Evolutionary conservation across 2,329 filamentous ascomycete species (phyloP), one percentile per base, ranked within the genome.

Genomic region (Pestalotiopsis sp.): DNA sequence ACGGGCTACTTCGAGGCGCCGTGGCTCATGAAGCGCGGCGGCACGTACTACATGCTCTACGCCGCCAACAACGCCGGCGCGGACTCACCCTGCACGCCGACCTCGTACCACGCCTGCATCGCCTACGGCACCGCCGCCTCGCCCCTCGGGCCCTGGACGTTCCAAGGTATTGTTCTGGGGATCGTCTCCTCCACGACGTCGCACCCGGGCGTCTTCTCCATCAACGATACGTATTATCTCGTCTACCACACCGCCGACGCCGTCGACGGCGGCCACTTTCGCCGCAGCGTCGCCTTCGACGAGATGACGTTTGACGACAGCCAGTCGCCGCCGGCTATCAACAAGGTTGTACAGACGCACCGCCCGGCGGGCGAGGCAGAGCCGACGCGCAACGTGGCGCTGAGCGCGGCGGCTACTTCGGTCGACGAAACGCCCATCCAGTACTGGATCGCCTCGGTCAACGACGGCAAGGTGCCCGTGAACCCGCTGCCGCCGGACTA

Each of bases 21-120:
- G 0, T 82, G 80, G 80, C 69, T 82, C 7, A 79, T 79, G 67
- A 80, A 79, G 72, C 75, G 77, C 0, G 73, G 73, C 1, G 67
- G 67, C 4, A 80, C 79, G 0, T 82, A 82, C 71, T 82, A 82
- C 71, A 76, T 82, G 75, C 72, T 82, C 4, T 82, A 81, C 59
- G 79, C 80, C 1, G 80, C 76, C 3, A 82, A 82, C 68, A 80
- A 80, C 68, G 79, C 78, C 1, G 79, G 78, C 2, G 68, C 75
- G 1, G 70, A 75, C 67, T 81, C 79, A 1, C 79, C 79, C 1
- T 81, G 79, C 72, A 80, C 79, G 1, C 79, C 79, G 5, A 81
- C 79, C 1, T 77, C 76, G 12, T 81, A 80, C 69, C 79, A 81
- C 67, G 80, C 80, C 4, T 81, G 79, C 65, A 77, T 81, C 56